Percentiles rank a stretch among this genome's conserved stretches.
phyloP scores from a whole-genome alignment of 371 early-diverging fungal species.

The Apophysomyces elegans region DNA sequence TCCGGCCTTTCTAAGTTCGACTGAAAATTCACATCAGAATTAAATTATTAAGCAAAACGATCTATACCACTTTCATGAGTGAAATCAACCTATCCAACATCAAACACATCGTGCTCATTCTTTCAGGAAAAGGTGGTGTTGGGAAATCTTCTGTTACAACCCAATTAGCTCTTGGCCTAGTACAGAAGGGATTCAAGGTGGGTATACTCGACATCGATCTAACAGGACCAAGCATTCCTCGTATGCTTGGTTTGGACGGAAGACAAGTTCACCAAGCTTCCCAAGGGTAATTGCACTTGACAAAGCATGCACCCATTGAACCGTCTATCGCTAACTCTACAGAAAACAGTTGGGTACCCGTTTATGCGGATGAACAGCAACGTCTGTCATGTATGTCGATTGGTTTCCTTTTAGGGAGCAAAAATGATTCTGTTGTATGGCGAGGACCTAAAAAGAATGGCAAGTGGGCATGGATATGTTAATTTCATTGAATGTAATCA shows the following conservation, averaged over 20 bases:
- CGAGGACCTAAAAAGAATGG: slow-evolving; percentile 93
- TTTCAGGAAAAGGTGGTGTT: slow-evolving; percentile 97
- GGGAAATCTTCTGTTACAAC: slow-evolving; percentile 84
- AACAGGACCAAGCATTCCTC: slow-evolving; percentile 91
- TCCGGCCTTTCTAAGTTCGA: no score
- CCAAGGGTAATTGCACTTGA: slow-evolving; percentile 50
- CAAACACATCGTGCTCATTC: slow-evolving; percentile 80
- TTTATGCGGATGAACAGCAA: slow-evolving; percentile 80
- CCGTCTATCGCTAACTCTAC: not conserved
- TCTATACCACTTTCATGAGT: slow-evolving; percentile 23
- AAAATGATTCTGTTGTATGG: slow-evolving; percentile 94
- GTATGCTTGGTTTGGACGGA: slow-evolving; percentile 81
- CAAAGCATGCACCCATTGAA: no score
- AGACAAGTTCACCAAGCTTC: slow-evolving; percentile 79
- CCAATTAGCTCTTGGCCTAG: slow-evolving; percentile 67
- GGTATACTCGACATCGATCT: slow-evolving; percentile 95
- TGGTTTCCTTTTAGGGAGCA: slow-evolving; percentile 81
- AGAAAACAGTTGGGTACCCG: slow-evolving; percentile 83
- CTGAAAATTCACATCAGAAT: no score
- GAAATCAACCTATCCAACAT: slow-evolving; percentile 44
- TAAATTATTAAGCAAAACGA: no score
- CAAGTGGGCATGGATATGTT: slow-evolving; percentile 20
- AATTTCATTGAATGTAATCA: slow-evolving; percentile 10
- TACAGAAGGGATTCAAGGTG: slow-evolving; percentile 61
- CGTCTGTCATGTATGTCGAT: slow-evolving; percentile 82